These are phyloP conservation scores for Pseudocercospora vitis DNA, from an alignment of 2,329 filamentous ascomycete species.

Conservation along the genomic window DNA sequence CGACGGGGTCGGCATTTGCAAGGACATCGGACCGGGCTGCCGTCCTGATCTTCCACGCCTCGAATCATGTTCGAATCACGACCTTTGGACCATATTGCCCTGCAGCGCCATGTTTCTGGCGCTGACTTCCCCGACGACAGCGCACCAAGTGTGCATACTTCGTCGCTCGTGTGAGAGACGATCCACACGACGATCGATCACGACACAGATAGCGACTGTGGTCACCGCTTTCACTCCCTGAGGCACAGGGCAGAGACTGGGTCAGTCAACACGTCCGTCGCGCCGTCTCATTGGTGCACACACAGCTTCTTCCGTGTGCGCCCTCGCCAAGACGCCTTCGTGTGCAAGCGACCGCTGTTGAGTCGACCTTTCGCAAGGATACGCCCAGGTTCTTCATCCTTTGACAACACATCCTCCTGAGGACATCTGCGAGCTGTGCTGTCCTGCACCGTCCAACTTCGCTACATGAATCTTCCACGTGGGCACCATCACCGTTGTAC, in stretches of 20 bases:
- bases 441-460: background rate
- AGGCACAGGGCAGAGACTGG: too few relatives aligned
- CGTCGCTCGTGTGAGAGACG: too few relatives aligned
- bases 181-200: background rate
- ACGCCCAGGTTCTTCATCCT: slow-evolving; percentile 3
- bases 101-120: too few relatives aligned
- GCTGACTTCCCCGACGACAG: too few relatives aligned
- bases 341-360: slow-evolving; percentile 7
- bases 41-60: background rate
- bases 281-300: background rate
- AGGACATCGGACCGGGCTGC: background rate
- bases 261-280: background rate
- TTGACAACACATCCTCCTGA: background rate
- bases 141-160: too few relatives aligned
- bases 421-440: background rate
- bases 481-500: too few relatives aligned
- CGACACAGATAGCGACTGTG: background rate
- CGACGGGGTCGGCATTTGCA: background rate
- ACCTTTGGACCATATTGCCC: background rate
- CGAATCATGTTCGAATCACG: too few relatives aligned
- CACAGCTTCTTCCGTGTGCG: background rate
- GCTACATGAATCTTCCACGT: too few relatives aligned
- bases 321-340: background rate
- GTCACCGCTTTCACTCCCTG: background rate
- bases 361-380: background rate